phyloP scores from a whole-genome alignment of 768 basidiomycete genomes.

The Lyophyllum semitale region DNA sequence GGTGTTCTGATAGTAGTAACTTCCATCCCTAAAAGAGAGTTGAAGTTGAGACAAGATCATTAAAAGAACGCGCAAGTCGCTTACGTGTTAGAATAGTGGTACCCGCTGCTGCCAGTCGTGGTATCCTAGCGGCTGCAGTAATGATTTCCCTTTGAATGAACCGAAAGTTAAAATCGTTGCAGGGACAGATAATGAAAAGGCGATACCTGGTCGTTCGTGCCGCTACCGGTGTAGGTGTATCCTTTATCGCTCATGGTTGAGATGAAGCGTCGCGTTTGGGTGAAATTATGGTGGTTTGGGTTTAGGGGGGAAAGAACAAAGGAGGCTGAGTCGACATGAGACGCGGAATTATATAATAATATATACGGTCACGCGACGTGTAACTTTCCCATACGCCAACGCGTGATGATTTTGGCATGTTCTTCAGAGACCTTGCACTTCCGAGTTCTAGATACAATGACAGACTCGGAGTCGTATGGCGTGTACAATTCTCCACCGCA shows the following conservation, averaged over 20 bases:
- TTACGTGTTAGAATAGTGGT: slow-evolving; percentile 65
- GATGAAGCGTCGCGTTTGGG: background rate
- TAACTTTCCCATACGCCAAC: background rate
- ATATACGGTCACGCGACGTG: background rate
- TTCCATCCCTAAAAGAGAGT: slow-evolving; percentile 42
- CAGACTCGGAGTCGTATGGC: too few relatives aligned
- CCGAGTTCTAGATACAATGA: background rate
- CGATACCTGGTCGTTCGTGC: slow-evolving; percentile 55
- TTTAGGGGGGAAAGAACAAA: background rate
- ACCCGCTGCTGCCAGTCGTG: slow-evolving; percentile 38
- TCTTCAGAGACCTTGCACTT: background rate
- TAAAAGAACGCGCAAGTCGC: slow-evolving; percentile 12
- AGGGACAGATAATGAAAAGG: background rate
- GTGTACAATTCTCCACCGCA: too few relatives aligned
- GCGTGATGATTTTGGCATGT: background rate
- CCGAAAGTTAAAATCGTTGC: background rate
- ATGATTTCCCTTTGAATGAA: slow-evolving; percentile 54
- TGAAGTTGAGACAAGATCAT: background rate
- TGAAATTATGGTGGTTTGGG: too few relatives aligned
- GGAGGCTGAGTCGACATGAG: background rate
- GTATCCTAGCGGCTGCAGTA: slow-evolving; percentile 56
- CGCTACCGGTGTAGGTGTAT: slow-evolving; percentile 46
- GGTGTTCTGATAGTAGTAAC: slow-evolving; percentile 66
- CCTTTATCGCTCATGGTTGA: slow-evolving; percentile 20
- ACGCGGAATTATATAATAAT: too few relatives aligned